Conservation (phyloP, 1,139 yeast genomes). For the Suhomyces atakaporum region DNA sequence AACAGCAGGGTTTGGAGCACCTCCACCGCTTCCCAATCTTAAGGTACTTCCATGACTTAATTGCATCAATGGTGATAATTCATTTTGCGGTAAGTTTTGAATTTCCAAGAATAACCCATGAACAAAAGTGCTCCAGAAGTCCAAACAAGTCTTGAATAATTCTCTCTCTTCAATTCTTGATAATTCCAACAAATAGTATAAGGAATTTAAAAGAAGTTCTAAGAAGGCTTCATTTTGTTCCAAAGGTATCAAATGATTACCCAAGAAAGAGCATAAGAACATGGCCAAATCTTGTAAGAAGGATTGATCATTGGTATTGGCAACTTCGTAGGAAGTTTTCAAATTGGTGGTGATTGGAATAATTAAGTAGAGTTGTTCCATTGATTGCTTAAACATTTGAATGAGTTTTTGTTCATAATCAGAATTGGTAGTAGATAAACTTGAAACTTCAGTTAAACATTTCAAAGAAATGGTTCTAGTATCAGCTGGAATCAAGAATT, state of each 20-base stretch:
- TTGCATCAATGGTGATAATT: constrained; percentile 75
- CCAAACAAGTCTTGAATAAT: constrained; percentile 90
- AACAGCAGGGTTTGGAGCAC: constrained; percentile 84
- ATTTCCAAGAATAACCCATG: constrained; percentile 81
- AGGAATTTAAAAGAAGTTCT: constrained; percentile 68
- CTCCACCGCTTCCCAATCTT: constrained; percentile 56
- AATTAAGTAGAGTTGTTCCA: constrained; percentile 69
- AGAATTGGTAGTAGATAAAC: constrained; percentile 52
- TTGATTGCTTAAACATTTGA: constrained; percentile 67
- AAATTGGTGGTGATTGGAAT: constrained; percentile 79
- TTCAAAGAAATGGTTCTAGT: constrained; percentile 84
- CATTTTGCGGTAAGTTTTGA: constrained; percentile 72
- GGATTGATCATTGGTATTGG: constrained; percentile 85
- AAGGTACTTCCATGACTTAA: constrained; percentile 57
- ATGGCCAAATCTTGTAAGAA: constrained; percentile 94
- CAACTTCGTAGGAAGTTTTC: constrained; percentile 69
- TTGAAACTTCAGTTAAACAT: constrained; percentile 88
- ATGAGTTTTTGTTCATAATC: constrained; percentile 71
- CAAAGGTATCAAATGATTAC: constrained; percentile 72
- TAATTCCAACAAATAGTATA: constrained; percentile 77
- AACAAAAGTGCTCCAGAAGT: constrained; percentile 89
- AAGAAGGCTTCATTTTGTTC: constrained; percentile 63
- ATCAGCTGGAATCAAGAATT: constrained; percentile 76
- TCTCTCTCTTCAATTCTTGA: constrained; percentile 95
- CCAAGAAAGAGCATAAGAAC: constrained; percentile 82